Evolutionary conservation across 129 eudicot species (phyloP), one percentile per base, ranked within the genome.

Genomic region (Ambrosia trifida): DNA sequence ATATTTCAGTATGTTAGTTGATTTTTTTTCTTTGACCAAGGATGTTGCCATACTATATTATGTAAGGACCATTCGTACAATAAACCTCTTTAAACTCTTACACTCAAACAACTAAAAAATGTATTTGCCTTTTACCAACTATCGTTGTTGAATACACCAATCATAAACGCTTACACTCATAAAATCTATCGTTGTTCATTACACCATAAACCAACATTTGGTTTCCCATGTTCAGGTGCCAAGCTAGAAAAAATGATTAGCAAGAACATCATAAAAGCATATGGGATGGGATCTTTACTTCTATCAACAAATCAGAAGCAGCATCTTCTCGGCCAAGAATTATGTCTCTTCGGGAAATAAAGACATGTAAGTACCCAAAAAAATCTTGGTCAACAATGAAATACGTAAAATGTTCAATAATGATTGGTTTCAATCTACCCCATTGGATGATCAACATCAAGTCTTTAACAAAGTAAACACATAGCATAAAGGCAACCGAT

Each of bases 181-280:
- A n/a, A n/a, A n/a, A n/a, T n/a, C n/a, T n/a, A n/a, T n/a, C n/a
- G n/a, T n/a, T n/a, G n/a, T n/a, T n/a, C n/a, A n/a, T n/a, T n/a
- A n/a, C n/a, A n/a, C n/a, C n/a, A n/a, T n/a, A n/a, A n/a, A n/a
- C n/a, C 90, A 68, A 94, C 93, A 71, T 87, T 84, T 20, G 90
- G 83, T 75, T 89, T 82, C 41, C 90, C 97, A 74, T 82, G 78
- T 52, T 85, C 73, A 32, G 95, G 97, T 70, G 72, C 81, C 79
- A 77, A n/a, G n/a, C n/a, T n/a, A 57, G 52, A 84, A 86, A 73
- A 94, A 94, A 84, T 94, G 93, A 79, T 83, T 89, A 59, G 98
- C 91, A 60, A 94, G 97, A 64, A 94, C 89, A 44, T 87, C 86
- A 68, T 94, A 94, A 70, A 83, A 94, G 88, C 98, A 94, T 79